These are phyloP conservation scores for Lasiosphaeriaceae sp. DNA, from an alignment of 495 filamentous ascomycete genomes.

Conservation along the genomic window DNA sequence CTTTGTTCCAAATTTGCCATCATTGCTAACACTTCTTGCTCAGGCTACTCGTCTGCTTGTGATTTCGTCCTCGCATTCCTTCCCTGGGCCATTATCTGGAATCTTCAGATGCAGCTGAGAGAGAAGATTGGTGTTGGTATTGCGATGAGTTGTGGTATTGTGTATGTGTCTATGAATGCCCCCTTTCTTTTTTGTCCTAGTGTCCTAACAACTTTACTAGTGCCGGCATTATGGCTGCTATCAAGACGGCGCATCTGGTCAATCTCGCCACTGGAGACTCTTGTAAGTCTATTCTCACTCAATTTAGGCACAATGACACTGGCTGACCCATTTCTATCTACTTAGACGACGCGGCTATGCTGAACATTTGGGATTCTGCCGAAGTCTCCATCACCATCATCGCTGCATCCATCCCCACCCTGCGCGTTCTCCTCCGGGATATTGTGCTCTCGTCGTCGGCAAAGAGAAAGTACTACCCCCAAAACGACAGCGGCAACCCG, in stretches of 20 bases:
- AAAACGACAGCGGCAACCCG: too few relatives aligned
- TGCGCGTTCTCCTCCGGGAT: conserved; percentile 21
- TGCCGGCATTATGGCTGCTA: neutral
- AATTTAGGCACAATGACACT: neutral
- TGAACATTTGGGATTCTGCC: conserved; percentile 24
- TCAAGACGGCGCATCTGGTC: conserved; percentile 9
- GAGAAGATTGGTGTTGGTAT: conserved; percentile 32
- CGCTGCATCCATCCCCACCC: conserved; percentile 30
- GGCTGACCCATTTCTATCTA: neutral
- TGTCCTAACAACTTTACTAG: neutral
- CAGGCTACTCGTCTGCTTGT: conserved; percentile 25
- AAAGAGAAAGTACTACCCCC: too few relatives aligned
- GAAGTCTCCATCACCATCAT: conserved; percentile 29
- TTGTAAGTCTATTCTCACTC: conserved; percentile 6
- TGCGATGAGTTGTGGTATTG: conserved; percentile 33
- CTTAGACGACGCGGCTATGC: conserved; percentile 22
- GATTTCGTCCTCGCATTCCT: conserved; percentile 29
- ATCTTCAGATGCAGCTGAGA: conserved; percentile 22
- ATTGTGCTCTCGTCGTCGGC: neutral
- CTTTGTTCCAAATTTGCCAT: too few relatives aligned
- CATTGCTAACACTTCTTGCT: too few relatives aligned
- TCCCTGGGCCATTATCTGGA: conserved; percentile 28
- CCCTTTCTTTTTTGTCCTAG: too few relatives aligned
- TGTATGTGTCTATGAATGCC: neutral
- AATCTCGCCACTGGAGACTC: conserved; percentile 4